A percentile compares a stretch with the other conserved stretches of the same genome.
phyloP scores from a whole-genome alignment of 441 rosid genomes.

The Daphne laureola region DNA sequence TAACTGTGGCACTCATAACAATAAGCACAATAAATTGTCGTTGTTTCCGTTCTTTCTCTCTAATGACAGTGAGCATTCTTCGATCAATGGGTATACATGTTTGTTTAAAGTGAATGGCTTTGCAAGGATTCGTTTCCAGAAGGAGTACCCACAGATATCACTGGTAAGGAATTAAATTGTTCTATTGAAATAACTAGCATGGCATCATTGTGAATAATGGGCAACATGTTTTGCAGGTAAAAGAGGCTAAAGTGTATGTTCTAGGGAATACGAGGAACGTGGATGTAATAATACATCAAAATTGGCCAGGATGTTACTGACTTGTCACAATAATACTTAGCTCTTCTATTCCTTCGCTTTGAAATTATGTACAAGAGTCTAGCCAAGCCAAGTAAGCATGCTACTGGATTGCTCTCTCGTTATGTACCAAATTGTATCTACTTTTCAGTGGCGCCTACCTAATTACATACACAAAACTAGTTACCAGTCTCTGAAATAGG shows the following conservation, averaged over 20 bases:
- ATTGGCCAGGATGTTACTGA: slow-evolving; percentile 47
- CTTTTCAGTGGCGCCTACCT: too few relatives aligned
- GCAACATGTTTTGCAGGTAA: slow-evolving; percentile 34
- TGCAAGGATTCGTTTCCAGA: slow-evolving; percentile 45
- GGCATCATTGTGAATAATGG: neutral
- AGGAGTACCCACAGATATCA: slow-evolving; percentile 43
- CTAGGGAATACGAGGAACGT: slow-evolving; percentile 31
- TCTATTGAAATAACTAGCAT: slow-evolving; percentile 4
- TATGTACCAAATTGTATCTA: too few relatives aligned
- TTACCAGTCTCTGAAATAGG: too few relatives aligned
- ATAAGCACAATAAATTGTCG: neutral
- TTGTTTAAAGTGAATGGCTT: slow-evolving; percentile 56
- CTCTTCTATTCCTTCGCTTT: too few relatives aligned
- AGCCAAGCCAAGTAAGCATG: too few relatives aligned
- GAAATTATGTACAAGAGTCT: too few relatives aligned
- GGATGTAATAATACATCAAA: slow-evolving; percentile 19
- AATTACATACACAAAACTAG: too few relatives aligned
- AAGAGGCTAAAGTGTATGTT: slow-evolving; percentile 42
- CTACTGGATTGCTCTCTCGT: too few relatives aligned
- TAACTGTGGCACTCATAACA: neutral
- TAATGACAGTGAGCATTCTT: slow-evolving; percentile 38
- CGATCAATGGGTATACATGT: slow-evolving; percentile 64
- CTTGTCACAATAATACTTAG: too few relatives aligned
- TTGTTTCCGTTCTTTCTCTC: neutral
- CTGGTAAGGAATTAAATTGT: slow-evolving; percentile 36